Percentiles rank a stretch among this genome's conserved stretches.
These are phyloP conservation scores for Ophiostoma populinum DNA, from an alignment of 2,329 filamentous ascomycete genomes.

Conservation along the genomic window DNA sequence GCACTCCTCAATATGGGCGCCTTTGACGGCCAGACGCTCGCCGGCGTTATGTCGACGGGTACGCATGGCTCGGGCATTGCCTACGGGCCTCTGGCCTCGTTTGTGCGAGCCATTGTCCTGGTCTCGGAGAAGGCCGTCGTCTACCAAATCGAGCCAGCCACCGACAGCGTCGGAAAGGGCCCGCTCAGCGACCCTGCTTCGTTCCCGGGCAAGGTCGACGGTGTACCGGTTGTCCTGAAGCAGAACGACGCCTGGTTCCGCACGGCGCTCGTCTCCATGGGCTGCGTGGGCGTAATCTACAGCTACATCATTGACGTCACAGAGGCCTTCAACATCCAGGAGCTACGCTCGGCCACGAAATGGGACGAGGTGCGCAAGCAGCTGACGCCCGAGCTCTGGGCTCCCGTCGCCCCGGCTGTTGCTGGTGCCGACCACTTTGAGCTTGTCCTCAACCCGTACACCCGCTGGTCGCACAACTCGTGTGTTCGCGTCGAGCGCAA, in stretches of 20 bases:
- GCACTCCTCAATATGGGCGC: conserved; percentile 14
- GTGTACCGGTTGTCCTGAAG: conserved; percentile 11
- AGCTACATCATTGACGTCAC: conserved; percentile 13
- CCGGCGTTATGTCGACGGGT: conserved; percentile 13
- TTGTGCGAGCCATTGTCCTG: conserved; percentile 13
- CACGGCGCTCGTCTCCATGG: conserved; percentile 13
- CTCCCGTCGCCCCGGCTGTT: conserved; percentile 9
- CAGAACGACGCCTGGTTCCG: conserved; percentile 15
- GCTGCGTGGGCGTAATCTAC: conserved; percentile 14
- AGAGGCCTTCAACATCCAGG: conserved; percentile 11
- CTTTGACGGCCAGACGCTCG: conserved; percentile 14
- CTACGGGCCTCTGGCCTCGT: conserved; percentile 12
- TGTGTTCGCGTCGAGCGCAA: conserved; percentile 12
- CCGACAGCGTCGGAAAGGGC: conserved; percentile 1
- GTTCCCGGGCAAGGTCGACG: conserved; percentile 10
- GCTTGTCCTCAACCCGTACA: conserved; percentile 14
- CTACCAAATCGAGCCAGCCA: conserved; percentile 14
- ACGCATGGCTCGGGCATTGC: conserved; percentile 14
- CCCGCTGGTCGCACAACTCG: conserved; percentile 8
- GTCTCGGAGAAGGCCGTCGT: conserved; percentile 12
- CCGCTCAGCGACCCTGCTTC: conserved; percentile 12
- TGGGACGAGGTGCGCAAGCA: conserved; percentile 12
- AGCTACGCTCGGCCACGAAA: conserved; percentile 11
- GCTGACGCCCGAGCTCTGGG: conserved; percentile 12
- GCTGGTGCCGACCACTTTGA: conserved; percentile 14